Percentiles rank a stretch among this genome's conserved stretches.
Conservation (phyloP, 495 filamentous ascomycete species). For the Rusavskia elegans region DNA sequence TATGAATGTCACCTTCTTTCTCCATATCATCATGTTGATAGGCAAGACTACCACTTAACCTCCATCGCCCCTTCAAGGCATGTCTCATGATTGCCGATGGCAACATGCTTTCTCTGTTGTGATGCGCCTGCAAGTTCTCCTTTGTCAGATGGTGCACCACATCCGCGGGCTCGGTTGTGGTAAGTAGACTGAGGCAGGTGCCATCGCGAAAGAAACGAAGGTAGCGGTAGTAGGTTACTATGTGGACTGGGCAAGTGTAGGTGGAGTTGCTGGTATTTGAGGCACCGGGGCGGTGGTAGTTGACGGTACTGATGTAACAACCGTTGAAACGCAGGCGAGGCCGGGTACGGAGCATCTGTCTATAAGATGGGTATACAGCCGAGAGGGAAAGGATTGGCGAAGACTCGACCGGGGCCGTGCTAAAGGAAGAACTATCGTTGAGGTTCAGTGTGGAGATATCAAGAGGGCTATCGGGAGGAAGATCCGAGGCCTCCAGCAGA, state of each 20-base stretch:
- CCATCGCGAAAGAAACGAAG: slow-evolving; percentile 90
- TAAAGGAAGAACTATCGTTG: not conserved
- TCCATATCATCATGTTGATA: too few species aligned
- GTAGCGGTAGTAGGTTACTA: slow-evolving; percentile 96
- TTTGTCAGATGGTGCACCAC: slow-evolving; percentile 60
- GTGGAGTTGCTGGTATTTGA: slow-evolving; percentile 42
- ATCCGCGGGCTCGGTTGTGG: slow-evolving; percentile 65
- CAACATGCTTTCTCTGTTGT: slow-evolving; percentile 17
- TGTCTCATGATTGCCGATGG: slow-evolving; percentile 38
- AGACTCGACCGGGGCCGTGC: not conserved
- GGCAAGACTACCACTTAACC: slow-evolving; percentile 22
- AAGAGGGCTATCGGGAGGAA: not conserved
- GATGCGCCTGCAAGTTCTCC: slow-evolving; percentile 27
- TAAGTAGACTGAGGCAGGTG: slow-evolving; percentile 57
- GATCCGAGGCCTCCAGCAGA: slow-evolving; percentile 19
- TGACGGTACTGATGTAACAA: slow-evolving; percentile 89
- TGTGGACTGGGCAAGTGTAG: slow-evolving; percentile 68
- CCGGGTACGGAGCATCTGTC: slow-evolving; percentile 57
- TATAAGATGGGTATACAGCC: slow-evolving; percentile 23
- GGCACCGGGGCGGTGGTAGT: slow-evolving; percentile 76
- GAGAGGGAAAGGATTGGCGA: slow-evolving; percentile 2
- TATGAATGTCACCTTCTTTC: slow-evolving; percentile 48
- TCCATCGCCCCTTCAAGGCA: slow-evolving; percentile 45
- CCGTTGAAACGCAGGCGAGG: slow-evolving; percentile 88
- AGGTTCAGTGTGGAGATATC: not conserved